A percentile compares a stretch with the other conserved stretches of the same genome.
These are phyloP conservation scores for Mortierella sp. DNA, from an alignment of 371 early-diverging fungal species.

Conservation along the genomic window DNA sequence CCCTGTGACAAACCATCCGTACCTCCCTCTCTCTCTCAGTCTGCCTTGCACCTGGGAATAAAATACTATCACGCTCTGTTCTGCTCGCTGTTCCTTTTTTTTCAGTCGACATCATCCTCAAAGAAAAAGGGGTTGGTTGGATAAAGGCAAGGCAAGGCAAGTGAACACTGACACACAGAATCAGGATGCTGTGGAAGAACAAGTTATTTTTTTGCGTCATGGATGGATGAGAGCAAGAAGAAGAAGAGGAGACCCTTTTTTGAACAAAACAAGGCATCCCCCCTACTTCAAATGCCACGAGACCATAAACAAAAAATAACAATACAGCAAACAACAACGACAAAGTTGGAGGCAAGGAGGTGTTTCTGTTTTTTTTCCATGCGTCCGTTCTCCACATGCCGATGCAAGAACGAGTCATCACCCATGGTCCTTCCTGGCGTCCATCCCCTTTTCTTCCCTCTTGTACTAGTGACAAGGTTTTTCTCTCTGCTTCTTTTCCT, in stretches of 20 bases:
- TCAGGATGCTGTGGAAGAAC: not conserved
- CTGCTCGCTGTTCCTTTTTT: not conserved
- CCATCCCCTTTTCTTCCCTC: not conserved
- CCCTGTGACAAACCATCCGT: slow-evolving; percentile 12
- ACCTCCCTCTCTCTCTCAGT: not conserved
- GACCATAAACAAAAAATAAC: not conserved
- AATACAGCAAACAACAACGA: no score
- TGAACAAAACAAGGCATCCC: not conserved
- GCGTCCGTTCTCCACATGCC: slow-evolving; percentile 2
- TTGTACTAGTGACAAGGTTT: not conserved
- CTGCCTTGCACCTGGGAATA: slow-evolving; percentile 2
- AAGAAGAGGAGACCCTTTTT: not conserved
- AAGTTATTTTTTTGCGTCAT: not conserved
- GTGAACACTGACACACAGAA: not conserved
- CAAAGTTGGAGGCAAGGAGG: not conserved
- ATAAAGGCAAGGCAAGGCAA: not conserved
- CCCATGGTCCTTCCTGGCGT: not conserved
- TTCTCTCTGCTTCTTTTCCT: not conserved
- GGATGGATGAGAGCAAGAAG: not conserved
- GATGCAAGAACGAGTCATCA: not conserved
- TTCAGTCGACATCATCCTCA: not conserved
- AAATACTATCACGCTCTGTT: not conserved
- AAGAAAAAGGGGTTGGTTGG: not conserved
- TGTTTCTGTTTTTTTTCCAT: not conserved
- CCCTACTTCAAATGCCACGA: not conserved